Evolutionary conservation across 495 filamentous ascomycete species (phyloP).

Genomic region (Aspergillus panamensis): DNA sequence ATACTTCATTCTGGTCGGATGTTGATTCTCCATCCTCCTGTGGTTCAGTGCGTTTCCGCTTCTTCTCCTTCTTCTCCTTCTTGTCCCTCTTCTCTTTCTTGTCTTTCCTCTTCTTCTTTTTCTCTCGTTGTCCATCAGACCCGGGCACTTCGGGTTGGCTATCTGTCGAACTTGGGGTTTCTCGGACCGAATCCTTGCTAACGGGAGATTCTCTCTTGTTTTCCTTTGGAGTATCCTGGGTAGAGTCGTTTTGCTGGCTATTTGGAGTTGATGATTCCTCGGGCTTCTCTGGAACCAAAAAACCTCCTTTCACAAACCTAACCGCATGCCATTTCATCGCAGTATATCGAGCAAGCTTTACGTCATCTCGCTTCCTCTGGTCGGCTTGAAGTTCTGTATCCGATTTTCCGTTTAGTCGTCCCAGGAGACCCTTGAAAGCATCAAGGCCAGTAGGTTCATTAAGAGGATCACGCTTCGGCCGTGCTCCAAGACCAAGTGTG

Average conservation of each 20-base stretch:
- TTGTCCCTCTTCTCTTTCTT: constrained; percentile 33
- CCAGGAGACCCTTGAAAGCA: constrained; percentile 77
- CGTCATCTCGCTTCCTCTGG: constrained; percentile 54
- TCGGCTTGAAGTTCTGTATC: constrained; percentile 65
- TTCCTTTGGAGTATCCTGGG: neutral
- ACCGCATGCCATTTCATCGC: constrained; percentile 68
- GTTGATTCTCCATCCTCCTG: constrained; percentile 19
- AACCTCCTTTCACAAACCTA: constrained; percentile 76
- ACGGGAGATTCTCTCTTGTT: neutral
- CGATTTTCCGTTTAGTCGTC: constrained; percentile 83
- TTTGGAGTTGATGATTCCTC: constrained; percentile 22
- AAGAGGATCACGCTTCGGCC: constrained; percentile 53
- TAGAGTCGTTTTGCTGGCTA: constrained; percentile 8
- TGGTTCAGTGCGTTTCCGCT: constrained; percentile 49
- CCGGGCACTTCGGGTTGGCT: neutral
- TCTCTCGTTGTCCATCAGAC: constrained; percentile 10
- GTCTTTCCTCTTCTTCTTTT: constrained; percentile 18
- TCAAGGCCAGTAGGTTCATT: constrained; percentile 75
- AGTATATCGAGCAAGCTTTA: constrained; percentile 63
- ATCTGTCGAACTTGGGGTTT: neutral
- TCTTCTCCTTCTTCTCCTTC: constrained; percentile 44
- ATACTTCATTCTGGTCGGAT: constrained; percentile 12
- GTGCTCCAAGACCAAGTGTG: constrained; percentile 82
- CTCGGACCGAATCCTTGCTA: neutral
- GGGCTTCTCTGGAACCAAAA: constrained; percentile 67